Conservation (phyloP, 345 rosid species). For the Garcia nutans region DNA sequence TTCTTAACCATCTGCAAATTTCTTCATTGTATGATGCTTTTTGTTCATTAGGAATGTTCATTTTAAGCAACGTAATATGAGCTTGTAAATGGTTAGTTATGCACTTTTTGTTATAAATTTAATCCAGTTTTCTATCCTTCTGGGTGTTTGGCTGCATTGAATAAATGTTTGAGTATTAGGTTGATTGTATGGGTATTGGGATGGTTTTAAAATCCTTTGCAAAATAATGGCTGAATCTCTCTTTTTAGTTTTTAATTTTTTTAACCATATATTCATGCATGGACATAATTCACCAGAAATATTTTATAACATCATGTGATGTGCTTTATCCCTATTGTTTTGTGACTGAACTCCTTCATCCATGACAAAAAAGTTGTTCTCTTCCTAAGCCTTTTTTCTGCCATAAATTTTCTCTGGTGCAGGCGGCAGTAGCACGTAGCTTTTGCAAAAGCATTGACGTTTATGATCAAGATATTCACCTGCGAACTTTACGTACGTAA, state of each 20-base stretch:
- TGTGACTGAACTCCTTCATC: not conserved
- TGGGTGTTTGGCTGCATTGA: not conserved
- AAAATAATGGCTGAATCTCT: not conserved
- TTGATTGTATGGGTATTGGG: not conserved
- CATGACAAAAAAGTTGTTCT: not conserved
- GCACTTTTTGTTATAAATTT: not conserved
- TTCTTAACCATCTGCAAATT: not conserved
- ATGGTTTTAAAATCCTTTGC: not conserved
- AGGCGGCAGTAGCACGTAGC: constrained; percentile 69
- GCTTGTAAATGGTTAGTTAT: not conserved
- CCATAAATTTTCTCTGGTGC: constrained; percentile 19
- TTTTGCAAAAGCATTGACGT: constrained; percentile 59
- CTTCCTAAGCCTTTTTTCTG: not conserved
- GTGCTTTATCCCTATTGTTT: not conserved
- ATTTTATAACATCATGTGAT: not conserved
- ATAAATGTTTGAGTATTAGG: not conserved
- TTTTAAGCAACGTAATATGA: not conserved
- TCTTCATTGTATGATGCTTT: not conserved
- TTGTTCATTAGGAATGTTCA: not conserved
- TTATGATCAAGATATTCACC: constrained; percentile 74
- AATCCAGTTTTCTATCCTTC: not conserved
- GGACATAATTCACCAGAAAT: too few relatives aligned
- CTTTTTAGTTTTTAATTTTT: not conserved
- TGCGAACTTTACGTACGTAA: constrained; percentile 54
- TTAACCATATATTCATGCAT: not conserved